phyloP scores from a whole-genome alignment of 2,329 filamentous ascomycete genomes.

The Xylaria polymorpha region DNA sequence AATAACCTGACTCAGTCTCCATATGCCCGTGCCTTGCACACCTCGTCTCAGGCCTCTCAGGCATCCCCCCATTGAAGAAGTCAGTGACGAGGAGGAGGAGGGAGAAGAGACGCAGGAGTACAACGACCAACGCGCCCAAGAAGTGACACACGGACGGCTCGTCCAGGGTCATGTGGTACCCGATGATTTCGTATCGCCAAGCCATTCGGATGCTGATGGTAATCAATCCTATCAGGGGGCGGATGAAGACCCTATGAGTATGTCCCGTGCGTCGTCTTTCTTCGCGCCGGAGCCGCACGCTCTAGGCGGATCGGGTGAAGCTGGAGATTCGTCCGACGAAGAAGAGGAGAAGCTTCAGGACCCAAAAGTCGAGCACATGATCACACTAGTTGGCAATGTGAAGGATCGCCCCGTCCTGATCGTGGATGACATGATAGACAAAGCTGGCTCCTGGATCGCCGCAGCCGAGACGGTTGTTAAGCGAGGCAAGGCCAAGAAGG shows the following conservation, averaged over 20 bases:
- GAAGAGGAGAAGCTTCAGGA: constrained; percentile 91
- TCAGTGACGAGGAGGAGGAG: constrained; percentile 54
- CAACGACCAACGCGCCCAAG: constrained; percentile 83
- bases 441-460: constrained; percentile 95
- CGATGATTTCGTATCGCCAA: constrained; percentile 87
- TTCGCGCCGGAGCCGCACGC: constrained; percentile 78
- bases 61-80: constrained; percentile 52
- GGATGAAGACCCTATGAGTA: constrained; percentile 84
- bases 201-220: constrained; percentile 70
- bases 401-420: constrained; percentile 89
- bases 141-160: constrained; percentile 91
- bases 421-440: constrained; percentile 99
- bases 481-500: constrained; percentile 87
- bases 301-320: constrained; percentile 86
- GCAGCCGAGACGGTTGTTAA: constrained; percentile 97
- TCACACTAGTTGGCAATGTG: constrained; percentile 97
- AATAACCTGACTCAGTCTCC: constrained; percentile 47
- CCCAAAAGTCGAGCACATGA: constrained; percentile 88
- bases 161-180: constrained; percentile 96
- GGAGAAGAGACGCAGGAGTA: constrained; percentile 62
- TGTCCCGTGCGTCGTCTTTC: constrained; percentile 82
- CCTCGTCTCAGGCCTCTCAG: constrained; percentile 53
- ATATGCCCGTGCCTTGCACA: constrained; percentile 47
- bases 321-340: constrained; percentile 84
- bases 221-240: constrained; percentile 59